phyloP scores from a whole-genome alignment of 129 eudicot species.

The Heracleum sosnowskyi region DNA sequence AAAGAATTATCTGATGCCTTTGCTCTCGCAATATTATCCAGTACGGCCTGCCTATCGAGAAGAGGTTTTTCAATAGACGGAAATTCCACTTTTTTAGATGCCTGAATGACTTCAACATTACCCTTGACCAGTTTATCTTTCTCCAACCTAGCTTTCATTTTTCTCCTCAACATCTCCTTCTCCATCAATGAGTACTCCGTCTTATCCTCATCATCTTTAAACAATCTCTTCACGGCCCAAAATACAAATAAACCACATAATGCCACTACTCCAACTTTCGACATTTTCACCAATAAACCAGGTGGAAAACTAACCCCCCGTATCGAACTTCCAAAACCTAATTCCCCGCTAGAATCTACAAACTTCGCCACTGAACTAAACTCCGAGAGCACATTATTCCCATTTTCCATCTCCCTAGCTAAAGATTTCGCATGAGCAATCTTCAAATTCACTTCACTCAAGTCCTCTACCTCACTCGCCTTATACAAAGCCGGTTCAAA shows the following conservation, averaged over 20 bases:
- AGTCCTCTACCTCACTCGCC: slow-evolving; percentile 21
- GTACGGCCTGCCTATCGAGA: slow-evolving; percentile 49
- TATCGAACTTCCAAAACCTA: slow-evolving; percentile 16
- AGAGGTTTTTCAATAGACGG: slow-evolving; percentile 41
- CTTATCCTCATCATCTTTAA: slow-evolving; percentile 20
- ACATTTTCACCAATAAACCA: slow-evolving; percentile 20
- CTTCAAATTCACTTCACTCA: slow-evolving; percentile 27
- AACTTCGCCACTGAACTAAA: slow-evolving; percentile 57
- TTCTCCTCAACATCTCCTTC: slow-evolving; percentile 87
- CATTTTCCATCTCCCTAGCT: slow-evolving; percentile 49
- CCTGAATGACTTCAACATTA: slow-evolving; percentile 54
- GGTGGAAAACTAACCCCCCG: slow-evolving; percentile 19
- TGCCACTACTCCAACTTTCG: slow-evolving; percentile 40
- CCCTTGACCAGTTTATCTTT: slow-evolving; percentile 41
- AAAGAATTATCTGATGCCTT: slow-evolving; percentile 24
- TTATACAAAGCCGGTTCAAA: slow-evolving; percentile 25
- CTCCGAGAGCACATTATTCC: slow-evolving; percentile 38
- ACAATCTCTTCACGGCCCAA: slow-evolving; percentile 32
- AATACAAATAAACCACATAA: slow-evolving; percentile 46
- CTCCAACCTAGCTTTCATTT: slow-evolving; percentile 56
- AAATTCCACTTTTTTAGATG: slow-evolving; percentile 19
- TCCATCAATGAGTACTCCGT: slow-evolving; percentile 41
- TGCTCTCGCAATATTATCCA: slow-evolving; percentile 48
- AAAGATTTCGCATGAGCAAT: slow-evolving; percentile 42
- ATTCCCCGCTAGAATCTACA: slow-evolving; percentile 23